Percentiles rank a stretch among this genome's conserved stretches.
Evolutionary conservation across 2,329 filamentous ascomycete genomes (phyloP).

Genomic region (Aspergillus candidus): DNA sequence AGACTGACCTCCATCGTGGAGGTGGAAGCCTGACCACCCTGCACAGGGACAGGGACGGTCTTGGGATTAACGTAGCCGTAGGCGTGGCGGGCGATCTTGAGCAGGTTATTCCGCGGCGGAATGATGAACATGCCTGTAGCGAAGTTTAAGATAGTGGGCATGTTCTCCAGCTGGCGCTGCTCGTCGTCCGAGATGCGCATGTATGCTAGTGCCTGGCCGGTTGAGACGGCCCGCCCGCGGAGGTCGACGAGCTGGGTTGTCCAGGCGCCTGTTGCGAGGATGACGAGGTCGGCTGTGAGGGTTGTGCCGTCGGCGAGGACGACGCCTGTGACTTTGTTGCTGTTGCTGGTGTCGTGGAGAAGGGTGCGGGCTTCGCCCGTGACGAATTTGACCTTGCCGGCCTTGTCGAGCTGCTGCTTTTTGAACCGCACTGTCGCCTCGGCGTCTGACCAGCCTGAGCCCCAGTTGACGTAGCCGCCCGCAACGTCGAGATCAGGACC

Average conservation of each 20-base stretch:
- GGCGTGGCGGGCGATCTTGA: conserved; percentile 65
- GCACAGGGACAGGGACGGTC: conserved; percentile 26
- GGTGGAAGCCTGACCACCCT: conserved; percentile 10
- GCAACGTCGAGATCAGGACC: conserved; percentile 28
- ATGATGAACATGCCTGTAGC: conserved; percentile 50
- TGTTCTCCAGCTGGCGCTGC: conserved; percentile 55
- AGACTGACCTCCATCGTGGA: conserved; percentile 34
- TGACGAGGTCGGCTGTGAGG: conserved; percentile 62
- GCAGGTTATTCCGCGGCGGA: conserved; percentile 48
- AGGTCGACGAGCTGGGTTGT: conserved; percentile 71
- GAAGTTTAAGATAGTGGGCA: conserved; percentile 57
- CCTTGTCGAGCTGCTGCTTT: conserved; percentile 31
- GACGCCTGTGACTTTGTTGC: conserved; percentile 41
- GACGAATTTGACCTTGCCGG: conserved; percentile 31
- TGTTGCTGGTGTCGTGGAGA: conserved; percentile 17
- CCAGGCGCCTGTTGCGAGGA: conserved; percentile 86
- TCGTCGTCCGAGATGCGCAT: conserved; percentile 67
- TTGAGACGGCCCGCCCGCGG: conserved; percentile 67
- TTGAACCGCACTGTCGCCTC: conserved; percentile 37
- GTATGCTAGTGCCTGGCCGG: conserved; percentile 76
- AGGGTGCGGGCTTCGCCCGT: conserved; percentile 33
- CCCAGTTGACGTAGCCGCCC: conserved; percentile 43
- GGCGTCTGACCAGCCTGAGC: conserved; percentile 43
- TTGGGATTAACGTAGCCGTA: conserved; percentile 57
- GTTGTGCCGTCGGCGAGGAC: conserved; percentile 44